These are phyloP conservation scores for Porcisia hertigi DNA, from an alignment of 208 protist species.

Conservation along the genomic window DNA sequence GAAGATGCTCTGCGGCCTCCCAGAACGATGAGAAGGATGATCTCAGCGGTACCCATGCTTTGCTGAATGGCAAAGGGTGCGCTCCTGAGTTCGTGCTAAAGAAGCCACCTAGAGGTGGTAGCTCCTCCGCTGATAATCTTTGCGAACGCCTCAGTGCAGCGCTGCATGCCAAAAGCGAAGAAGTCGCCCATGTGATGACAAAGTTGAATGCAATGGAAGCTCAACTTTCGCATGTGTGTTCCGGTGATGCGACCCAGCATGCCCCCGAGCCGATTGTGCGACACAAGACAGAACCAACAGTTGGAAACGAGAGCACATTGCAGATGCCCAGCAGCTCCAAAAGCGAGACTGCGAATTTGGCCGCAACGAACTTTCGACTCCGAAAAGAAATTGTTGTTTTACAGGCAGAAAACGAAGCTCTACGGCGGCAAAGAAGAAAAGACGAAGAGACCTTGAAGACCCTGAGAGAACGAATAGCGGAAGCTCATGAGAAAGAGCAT, in stretches of 20 bases:
- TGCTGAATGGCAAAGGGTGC: neutral
- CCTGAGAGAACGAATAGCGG: constrained; percentile 4
- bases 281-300: too few relatives aligned
- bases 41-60: too few relatives aligned
- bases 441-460: constrained; percentile 19
- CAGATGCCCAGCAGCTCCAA: neutral
- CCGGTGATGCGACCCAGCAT: too few relatives aligned
- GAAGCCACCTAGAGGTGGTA: neutral
- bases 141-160: neutral
- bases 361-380: neutral
- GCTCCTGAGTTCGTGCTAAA: neutral
- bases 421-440: constrained; percentile 1
- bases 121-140: neutral
- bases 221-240: neutral
- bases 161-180: neutral
- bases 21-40: too few relatives aligned
- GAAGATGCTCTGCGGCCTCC: neutral
- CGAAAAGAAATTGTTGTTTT: constrained; percentile 19
- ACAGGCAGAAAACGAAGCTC: constrained; percentile 23
- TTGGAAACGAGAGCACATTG: neutral
- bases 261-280: neutral
- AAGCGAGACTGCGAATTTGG: neutral
- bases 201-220: neutral
- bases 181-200: neutral
- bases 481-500: constrained; percentile 7